Percentiles rank a stretch among this genome's conserved stretches.
These are phyloP conservation scores for Uromyces viciae-fabae DNA, from an alignment of 1,284 basidiomycete species.

Conservation along the genomic window DNA sequence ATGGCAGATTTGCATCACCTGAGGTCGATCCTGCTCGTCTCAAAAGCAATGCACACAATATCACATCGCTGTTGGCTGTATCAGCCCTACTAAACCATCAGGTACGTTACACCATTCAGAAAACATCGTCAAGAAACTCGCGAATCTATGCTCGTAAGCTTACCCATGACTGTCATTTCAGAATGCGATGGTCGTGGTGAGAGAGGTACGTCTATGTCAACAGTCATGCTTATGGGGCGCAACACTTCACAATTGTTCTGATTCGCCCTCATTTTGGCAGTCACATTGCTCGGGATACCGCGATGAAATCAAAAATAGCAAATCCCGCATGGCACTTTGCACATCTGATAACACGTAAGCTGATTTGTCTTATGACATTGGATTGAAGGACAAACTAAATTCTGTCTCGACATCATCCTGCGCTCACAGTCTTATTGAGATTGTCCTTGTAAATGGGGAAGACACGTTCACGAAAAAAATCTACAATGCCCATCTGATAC, in stretches of 20 bases:
- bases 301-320: neutral
- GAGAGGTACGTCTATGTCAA: constrained; percentile 13
- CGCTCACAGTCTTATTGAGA: constrained; percentile 26
- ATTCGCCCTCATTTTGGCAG: neutral
- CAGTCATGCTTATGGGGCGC: neutral
- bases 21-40: constrained; percentile 17
- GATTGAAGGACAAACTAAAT: neutral
- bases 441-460: constrained; percentile 26
- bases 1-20: constrained; percentile 17
- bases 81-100: constrained; percentile 32
- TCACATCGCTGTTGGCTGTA: constrained; percentile 12
- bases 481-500: constrained; percentile 31
- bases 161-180: neutral
- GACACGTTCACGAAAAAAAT: constrained; percentile 29
- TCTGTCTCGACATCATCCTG: neutral
- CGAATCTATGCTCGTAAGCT: neutral
- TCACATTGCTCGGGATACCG: constrained; percentile 17
- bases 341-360: constrained; percentile 42
- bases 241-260: neutral
- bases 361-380: neutral
- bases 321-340: constrained; percentile 23
- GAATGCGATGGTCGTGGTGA: constrained; percentile 38
- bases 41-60: constrained; percentile 18
- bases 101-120: constrained; percentile 27
- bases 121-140: neutral